Base-by-base conservation (phyloP, 176 grass and related monocot species). In the Saccharum spontaneum region DNA sequence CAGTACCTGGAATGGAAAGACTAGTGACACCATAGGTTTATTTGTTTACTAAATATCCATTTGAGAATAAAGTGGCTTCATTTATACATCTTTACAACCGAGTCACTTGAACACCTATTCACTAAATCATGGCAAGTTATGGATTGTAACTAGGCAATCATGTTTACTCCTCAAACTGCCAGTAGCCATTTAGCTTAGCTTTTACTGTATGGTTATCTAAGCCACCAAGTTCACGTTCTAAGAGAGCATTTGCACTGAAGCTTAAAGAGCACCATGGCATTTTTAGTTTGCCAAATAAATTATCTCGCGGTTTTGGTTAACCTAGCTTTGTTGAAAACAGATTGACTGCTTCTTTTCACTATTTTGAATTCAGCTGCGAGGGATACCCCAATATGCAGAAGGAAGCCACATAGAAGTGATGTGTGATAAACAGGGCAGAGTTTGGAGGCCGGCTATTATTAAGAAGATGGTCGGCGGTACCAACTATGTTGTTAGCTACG, bases 331-430 rank as follows among this genome's bases (percentile, higher is more conserved):
- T 7, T 45, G 18, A 71, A 70, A 69, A 55, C 8, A 22, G 33
- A 65, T 54, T 49, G 26, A 87, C 54, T 54, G 1, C 3, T 73
- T 87, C 33, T 75, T 75, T 16, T 75, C 49, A 14, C 64, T 66
- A 75, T 75, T 81, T 81, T 75, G 60, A 38, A 17, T 68, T 70
- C 78, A 87, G 85, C 44, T 81, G 22, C 69, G 60, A 75, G 79
- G 69, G 12, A 50, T 87, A 50, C 78, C 85, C 34, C 70, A 57
- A 1, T 81, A 67, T 81, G n/a, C 45, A 31, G 59, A 81, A 45
- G 69, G 85, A 73, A 81, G 69, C 85, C 54, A 38, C n/a, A 45
- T 81, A 22, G 77, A 87, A 73, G 85, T 87, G 8, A 75, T 81
- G 48, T 81, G 24, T 41, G 33, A 54, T 67, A 7, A 67, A 87